Base-by-base conservation (phyloP, 495 filamentous ascomycete genomes). In the Platismatia glauca region DNA sequence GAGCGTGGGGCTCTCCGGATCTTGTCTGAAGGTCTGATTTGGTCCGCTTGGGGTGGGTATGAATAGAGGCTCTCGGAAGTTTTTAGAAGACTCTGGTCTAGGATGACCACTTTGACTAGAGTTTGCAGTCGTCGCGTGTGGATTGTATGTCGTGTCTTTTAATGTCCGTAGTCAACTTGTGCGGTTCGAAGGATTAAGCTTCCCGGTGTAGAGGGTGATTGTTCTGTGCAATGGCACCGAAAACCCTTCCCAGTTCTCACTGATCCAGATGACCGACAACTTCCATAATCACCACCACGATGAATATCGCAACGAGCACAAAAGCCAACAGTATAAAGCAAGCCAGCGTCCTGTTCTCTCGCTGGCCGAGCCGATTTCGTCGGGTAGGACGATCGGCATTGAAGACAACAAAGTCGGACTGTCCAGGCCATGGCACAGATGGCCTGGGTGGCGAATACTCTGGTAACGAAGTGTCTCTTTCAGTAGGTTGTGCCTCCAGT, bases 301-400 rank as follows among this genome's bases (percentile, higher is more conserved):
- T 56, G 52, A 61, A 44, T 5, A 44, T 46, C 12, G 50, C 37
- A 35, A 43, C 8, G 12, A 62, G 13, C 2, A 62, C 6, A 43
- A 44, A 46, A 0, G 48, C 60, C 37, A 62, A n/a, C 31, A 62
- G 11, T 27, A 62, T 22, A 41, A 52, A 62, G 12, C 52, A 62
- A 12, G 50, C 27, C 15, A 56, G 35, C 22, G 18, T 4, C 43
- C 41, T 62, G 15, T 33, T 39, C 56, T 24, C 38, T 22, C 29
- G 9, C 6, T 56, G 33, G 20, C 12, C 11, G 4, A 39, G 9
- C 7, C 29, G 59, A 53, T 7, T 16, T 33, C 22, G 52, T 56
- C 27, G 60, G n/a, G 9, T 7, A 22, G 50, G 29, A 24, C 41
- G 27, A 35, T 41, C 55, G 5, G 37, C 38, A 5, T 43, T 43